Conservation (phyloP, 805 yeast species). For the Saturnispora dispora region DNA sequence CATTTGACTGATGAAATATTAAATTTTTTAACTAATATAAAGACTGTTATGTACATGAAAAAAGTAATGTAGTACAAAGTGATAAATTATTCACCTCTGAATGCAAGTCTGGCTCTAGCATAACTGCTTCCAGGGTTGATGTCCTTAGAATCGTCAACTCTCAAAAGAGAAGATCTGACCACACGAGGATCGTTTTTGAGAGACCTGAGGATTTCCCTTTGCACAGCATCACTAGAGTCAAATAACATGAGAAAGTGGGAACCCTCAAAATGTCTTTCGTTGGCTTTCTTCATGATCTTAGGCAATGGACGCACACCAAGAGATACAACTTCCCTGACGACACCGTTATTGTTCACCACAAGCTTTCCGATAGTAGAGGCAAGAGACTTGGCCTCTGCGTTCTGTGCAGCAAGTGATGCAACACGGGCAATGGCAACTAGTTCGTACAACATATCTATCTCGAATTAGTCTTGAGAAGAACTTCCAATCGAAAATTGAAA, state of each 20-base stretch:
- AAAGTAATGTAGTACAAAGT: neutral
- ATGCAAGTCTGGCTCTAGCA: constrained; percentile 32
- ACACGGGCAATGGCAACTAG: constrained; percentile 84
- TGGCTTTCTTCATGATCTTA: constrained; percentile 71
- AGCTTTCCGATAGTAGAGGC: constrained; percentile 65
- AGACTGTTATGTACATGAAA: neutral
- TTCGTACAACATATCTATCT: constrained; percentile 67
- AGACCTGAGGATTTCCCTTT: constrained; percentile 72
- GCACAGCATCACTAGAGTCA: constrained; percentile 80
- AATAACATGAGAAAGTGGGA: constrained; percentile 79
- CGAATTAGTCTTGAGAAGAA: neutral
- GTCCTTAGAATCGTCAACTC: constrained; percentile 43
- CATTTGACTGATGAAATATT: neutral
- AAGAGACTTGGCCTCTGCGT: constrained; percentile 53
- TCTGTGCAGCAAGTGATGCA: constrained; percentile 42
- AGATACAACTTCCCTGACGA: constrained; percentile 74
- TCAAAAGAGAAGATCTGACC: constrained; percentile 65
- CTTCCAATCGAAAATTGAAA: neutral
- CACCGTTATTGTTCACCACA: constrained; percentile 84
- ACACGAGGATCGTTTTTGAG: constrained; percentile 86
- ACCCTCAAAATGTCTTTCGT: constrained; percentile 86
- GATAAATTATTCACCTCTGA: constrained; percentile 9
- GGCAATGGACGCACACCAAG: constrained; percentile 76
- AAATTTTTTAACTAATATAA: neutral
- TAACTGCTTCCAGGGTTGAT: constrained; percentile 52